Base-by-base conservation (phyloP, 495 filamentous ascomycete species). In the Aspergillus bertholletiae region DNA sequence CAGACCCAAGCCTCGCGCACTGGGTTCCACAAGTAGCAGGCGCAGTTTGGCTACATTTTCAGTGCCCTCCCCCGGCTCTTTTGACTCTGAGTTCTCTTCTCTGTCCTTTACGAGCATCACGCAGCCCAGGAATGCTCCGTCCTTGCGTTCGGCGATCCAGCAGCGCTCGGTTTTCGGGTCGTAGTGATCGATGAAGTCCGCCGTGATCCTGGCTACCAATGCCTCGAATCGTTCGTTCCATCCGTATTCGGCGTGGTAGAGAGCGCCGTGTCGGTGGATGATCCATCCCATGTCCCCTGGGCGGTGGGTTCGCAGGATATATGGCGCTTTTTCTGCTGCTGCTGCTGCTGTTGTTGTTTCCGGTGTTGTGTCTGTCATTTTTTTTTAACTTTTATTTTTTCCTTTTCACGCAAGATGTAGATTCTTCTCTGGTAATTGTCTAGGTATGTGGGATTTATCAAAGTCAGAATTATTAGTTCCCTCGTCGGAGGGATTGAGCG, bases 101-200 rank as follows among this genome's bases (percentile, higher is more conserved):
- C n/a, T 46, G 24, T 70, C 65, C 28, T 65, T 61, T 23, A 68
- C 61, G 0, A 70, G 56, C 63, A 70, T 68, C 15, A 70, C 51
- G 22, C 59, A 61, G 24, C 67, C 67, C 15, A 70, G 57, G 6
- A 58, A 56, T 13, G 56, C 13, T 39, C 54, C 60, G 15, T 64
- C 55, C n/a, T n/a, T n/a, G 37, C 46, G 54, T 34, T 70, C 67
- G 6, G 67, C 67, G 23, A 70, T 59, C 67, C 67, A 70, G 47
- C 67, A 70, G 7, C 61, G 57, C 37, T 70, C 67, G 6, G 13
- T 15, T 21, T 18, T 17, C 3, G 57, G 51, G n/a, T 70, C 63
- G 44, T 59, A 61, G 30, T 61, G 46, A 0, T 64, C 59, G 44
- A 62, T 53, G 44, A 70, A 70, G n/a, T 70, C 65, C 1, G 55